phyloP scores from a whole-genome alignment of 768 basidiomycete genomes.

The Suillus placidus region DNA sequence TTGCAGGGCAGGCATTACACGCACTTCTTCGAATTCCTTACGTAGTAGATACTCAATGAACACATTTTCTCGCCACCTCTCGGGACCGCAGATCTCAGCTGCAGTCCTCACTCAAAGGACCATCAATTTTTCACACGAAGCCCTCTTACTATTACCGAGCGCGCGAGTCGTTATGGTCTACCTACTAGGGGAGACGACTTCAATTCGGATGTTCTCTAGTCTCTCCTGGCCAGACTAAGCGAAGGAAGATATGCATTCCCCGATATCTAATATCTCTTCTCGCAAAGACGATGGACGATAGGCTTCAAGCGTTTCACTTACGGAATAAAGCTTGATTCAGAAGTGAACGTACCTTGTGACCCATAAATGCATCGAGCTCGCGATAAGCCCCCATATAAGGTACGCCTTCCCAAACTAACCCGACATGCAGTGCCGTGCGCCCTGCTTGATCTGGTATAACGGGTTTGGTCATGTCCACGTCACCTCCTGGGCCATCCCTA shows the following conservation, averaged over 20 bases:
- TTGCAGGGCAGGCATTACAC: neutral
- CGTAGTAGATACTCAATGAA: too few relatives aligned
- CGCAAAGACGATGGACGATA: neutral
- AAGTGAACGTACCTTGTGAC: conserved; percentile 1
- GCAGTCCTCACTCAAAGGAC: too few relatives aligned
- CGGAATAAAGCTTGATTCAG: neutral
- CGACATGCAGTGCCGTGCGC: neutral
- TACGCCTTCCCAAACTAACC: neutral
- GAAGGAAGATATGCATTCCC: neutral
- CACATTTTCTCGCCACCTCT: too few relatives aligned
- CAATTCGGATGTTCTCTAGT: neutral
- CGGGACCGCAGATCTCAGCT: too few relatives aligned
- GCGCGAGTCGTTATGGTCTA: too few relatives aligned
- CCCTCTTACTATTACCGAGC: too few relatives aligned
- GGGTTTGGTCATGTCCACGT: conserved; percentile 18
- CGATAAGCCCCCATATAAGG: neutral
- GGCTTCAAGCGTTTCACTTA: neutral
- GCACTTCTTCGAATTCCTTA: too few relatives aligned
- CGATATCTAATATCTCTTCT: neutral
- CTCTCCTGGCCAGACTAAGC: too few relatives aligned
- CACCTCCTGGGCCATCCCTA: conserved; percentile 2
- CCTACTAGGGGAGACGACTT: neutral
- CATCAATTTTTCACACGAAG: too few relatives aligned
- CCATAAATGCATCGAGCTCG: neutral
- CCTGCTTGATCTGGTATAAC: neutral